Evolutionary conservation across 176 grass and related monocot species (phyloP).

Genomic region (Avena atlantica): DNA sequence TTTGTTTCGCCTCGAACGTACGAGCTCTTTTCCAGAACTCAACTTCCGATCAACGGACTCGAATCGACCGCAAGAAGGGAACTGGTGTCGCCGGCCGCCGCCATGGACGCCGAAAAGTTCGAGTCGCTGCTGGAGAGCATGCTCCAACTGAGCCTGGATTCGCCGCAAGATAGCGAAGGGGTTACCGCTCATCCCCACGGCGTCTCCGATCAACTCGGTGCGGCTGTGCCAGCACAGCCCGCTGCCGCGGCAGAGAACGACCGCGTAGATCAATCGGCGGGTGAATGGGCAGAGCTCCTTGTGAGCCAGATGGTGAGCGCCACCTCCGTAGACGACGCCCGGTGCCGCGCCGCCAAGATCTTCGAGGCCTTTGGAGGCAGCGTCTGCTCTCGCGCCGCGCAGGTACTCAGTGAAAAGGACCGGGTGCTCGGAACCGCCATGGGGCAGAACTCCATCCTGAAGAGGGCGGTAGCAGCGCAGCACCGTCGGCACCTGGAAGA

Average conservation of each 20-base stretch:
- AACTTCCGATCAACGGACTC: background rate
- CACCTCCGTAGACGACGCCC: background rate
- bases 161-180: background rate
- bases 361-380: background rate
- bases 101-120: background rate
- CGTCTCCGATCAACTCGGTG: background rate
- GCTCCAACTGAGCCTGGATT: background rate
- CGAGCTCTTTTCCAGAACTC: background rate
- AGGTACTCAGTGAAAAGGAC: background rate
- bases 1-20: background rate
- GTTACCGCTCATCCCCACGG: background rate
- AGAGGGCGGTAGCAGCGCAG: slow-evolving; percentile 30
- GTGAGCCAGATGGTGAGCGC: background rate
- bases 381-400: background rate
- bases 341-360: slow-evolving; percentile 3
- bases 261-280: background rate
- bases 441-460: slow-evolving; percentile 23
- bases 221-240: background rate
- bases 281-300: background rate
- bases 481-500: background rate
- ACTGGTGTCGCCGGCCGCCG: background rate
- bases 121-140: slow-evolving; percentile 3
- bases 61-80: background rate
- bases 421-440: background rate
- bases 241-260: background rate